Evolutionary conservation across 2,329 filamentous ascomycete species (phyloP).

Genomic region (Rutstroemia sp.): DNA sequence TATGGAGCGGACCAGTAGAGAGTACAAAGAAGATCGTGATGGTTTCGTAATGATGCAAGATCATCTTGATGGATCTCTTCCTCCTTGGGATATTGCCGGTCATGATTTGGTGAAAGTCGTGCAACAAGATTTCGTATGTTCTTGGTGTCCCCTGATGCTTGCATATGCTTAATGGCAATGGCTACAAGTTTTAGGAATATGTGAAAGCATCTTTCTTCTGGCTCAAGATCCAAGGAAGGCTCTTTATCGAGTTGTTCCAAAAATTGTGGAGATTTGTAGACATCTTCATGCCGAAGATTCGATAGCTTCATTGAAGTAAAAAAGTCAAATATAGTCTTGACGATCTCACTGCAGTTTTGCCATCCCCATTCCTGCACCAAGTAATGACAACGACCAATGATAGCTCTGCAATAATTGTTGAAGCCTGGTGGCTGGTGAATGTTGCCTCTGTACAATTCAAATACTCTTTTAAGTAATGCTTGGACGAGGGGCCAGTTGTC

Average conservation of each 20-base stretch:
- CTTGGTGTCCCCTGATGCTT: slow-evolving; percentile 41
- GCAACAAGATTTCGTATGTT: slow-evolving; percentile 55
- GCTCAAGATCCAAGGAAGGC: slow-evolving; percentile 41
- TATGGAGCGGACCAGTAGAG: slow-evolving; percentile 57
- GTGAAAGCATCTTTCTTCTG: slow-evolving; percentile 57
- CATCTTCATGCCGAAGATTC: slow-evolving; percentile 58
- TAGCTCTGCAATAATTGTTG: slow-evolving; percentile 56
- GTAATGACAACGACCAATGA: slow-evolving; percentile 54
- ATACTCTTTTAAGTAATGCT: slow-evolving; percentile 47
- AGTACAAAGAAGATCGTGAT: slow-evolving; percentile 60
- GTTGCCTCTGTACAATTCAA: slow-evolving; percentile 50
- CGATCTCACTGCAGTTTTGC: slow-evolving; percentile 45
- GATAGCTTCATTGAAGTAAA: slow-evolving; percentile 55
- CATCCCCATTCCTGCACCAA: slow-evolving; percentile 61
- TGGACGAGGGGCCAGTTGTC: slow-evolving; percentile 58
- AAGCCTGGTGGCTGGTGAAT: slow-evolving; percentile 50
- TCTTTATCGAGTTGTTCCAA: slow-evolving; percentile 44
- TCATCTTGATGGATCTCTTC: slow-evolving; percentile 52
- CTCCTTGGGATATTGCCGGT: slow-evolving; percentile 57
- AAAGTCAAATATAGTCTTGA: slow-evolving; percentile 60
- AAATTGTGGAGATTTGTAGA: slow-evolving; percentile 52
- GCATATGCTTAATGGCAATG: slow-evolving; percentile 46
- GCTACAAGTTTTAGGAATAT: slow-evolving; percentile 59
- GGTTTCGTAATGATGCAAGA: slow-evolving; percentile 57
- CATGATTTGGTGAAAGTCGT: slow-evolving; percentile 58